phyloP scores from a whole-genome alignment of 2,329 filamentous ascomycete species.

The Ascochyta clinopodiicola region DNA sequence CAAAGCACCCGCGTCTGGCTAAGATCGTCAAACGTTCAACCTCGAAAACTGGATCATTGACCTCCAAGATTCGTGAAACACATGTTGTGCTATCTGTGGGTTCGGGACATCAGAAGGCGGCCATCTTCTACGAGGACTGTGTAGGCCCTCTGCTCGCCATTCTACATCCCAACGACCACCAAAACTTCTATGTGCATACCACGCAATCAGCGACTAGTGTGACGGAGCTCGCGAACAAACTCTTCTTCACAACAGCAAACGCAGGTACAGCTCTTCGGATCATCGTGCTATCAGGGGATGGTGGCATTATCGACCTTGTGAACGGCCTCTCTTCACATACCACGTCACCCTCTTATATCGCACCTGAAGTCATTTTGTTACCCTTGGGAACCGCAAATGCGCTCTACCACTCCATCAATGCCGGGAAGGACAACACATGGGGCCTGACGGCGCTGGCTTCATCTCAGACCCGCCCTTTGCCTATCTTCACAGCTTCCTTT shows the following conservation, averaged over 20 bases:
- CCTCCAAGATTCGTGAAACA: conserved; percentile 28
- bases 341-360: conserved; percentile 40
- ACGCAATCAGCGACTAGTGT: conserved; percentile 72
- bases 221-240: conserved; percentile 63
- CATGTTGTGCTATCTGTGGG: conserved; percentile 55
- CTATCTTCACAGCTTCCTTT: conserved; percentile 54
- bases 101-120: conserved; percentile 53
- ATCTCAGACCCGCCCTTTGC: conserved; percentile 46
- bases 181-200: conserved; percentile 61
- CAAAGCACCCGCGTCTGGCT: conserved; percentile 25
- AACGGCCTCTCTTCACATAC: conserved; percentile 64
- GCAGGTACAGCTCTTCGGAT: conserved; percentile 58
- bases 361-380: conserved; percentile 63
- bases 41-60: conserved; percentile 1
- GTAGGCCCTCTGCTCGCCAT: conserved; percentile 52
- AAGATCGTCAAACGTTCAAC: conserved; percentile 25
- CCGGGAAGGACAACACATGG: conserved; percentile 48
- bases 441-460: conserved; percentile 50
- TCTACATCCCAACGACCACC: conserved; percentile 43
- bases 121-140: conserved; percentile 47
- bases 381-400: conserved; percentile 61
- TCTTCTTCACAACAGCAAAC: conserved; percentile 59
- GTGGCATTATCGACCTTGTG: conserved; percentile 81
- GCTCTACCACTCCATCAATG: conserved; percentile 54
- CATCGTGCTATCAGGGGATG: conserved; percentile 85